Base-by-base conservation (phyloP, 768 basidiomycete genomes). In the Leccinum broughii region DNA sequence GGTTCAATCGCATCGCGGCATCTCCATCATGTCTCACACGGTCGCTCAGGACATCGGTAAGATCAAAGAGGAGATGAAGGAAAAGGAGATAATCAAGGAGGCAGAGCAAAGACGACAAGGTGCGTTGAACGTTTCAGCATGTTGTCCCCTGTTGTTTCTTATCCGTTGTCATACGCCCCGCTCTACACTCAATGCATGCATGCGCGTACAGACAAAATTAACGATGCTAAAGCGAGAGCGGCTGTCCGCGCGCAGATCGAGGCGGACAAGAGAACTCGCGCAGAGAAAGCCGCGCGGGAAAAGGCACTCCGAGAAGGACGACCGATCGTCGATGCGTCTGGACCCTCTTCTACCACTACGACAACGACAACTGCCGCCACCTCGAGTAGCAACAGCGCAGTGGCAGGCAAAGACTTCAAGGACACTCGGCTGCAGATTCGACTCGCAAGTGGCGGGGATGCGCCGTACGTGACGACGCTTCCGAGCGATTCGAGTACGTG, bases 171-270 rank as follows among this genome's bases (percentile, higher is more conserved):
- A 9, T 9, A 20, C 41, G 9, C 41, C n/a, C n/a, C 41, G n/a
- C 41, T 20, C n/a, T 15, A 8, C 17, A 41, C 17, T 39, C 24
- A 34, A 28, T 14, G 15, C 24, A 28, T 41, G 39, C 39, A 57
- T 61, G 24, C 17, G 1, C 22, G 14, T 17, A 15, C 68, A 95
- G 96, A 98, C 68, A 98, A 98, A 77, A 69, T 93, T 44, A 92
- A 90, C 55, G 96, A 98, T 53, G 87, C 87, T 11, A 88, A 87
- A 68, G 95, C 94, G 2, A 86, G 79, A 63, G 92, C 92, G 3
- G 90, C 91, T 1, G 80, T 98, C 69, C 94, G 93, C 71, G 92
- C 90, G 1, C 95, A 97, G 72, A 97, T 98, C 64, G 95, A 95
- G 74, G 92, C 88, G 0, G 95, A 97, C 78, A 98, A 95, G 77